Evolutionary conservation across 495 filamentous ascomycete genomes (phyloP), one percentile per base, ranked within the genome.

Genomic region (Aspergillus egyptiacus): DNA sequence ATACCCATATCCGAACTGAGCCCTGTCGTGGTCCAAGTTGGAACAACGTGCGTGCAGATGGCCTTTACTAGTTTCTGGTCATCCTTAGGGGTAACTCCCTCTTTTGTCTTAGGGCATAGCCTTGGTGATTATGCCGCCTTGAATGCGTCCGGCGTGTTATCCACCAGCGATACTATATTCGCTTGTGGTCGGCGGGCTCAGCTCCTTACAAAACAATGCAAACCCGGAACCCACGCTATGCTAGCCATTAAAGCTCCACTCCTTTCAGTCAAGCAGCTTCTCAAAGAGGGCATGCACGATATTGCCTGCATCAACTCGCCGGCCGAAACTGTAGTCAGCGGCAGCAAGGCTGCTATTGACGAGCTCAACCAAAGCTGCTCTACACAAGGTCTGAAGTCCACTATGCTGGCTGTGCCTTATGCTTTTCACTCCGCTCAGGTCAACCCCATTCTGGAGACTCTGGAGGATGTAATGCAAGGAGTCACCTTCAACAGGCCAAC

Each of bases 111-210:
- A 28, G 91, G 91, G 18, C 91, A 96, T 70, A 73, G 64, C 40
- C 57, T 81, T 14, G 89, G 89, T 30, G 88, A 93, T 64, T 93
- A 90, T 61, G 86, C 88, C 24, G 87, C 89, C 10, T 68, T 94
- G 6, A 76, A 86, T 51, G 77, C 81, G n/a, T 79, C 85, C 28
- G 89, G 86, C 31, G 84, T 93, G 14, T 67, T 94, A 11, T 84
- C 83, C 5, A 81, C 78, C 25, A 80, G 75, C 54, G 87, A 91
- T 57, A 78, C 83, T 38, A 77, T 93, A 48, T 85, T 57, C 17
- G 54, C 94, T 2, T 86, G 90, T 45, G 89, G 89, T 20, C 70
- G 75, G 25, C 80, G 89, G 36, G 89, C 89, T 17, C 71, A 79
- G 51, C 71, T 94, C 6, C 73, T 95, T 2, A 76, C 82, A 30